Evolutionary conservation across 1,284 basidiomycete genomes (phyloP).

Genomic region (Thecaphora frezii): DNA sequence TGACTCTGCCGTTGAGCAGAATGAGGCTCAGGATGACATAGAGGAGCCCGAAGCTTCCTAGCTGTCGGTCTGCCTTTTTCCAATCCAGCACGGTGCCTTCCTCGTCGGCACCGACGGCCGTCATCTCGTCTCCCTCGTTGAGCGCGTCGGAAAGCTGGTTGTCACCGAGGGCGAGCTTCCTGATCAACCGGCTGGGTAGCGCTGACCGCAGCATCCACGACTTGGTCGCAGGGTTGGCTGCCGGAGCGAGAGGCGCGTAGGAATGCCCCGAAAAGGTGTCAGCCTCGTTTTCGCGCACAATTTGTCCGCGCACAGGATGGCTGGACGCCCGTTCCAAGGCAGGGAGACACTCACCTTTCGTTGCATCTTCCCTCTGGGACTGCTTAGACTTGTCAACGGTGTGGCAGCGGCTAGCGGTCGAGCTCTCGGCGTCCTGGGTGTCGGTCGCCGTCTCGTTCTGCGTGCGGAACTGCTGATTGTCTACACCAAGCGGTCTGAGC

Average conservation of each 20-base stretch:
- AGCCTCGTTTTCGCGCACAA: too few species aligned
- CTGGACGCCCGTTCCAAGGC: too few species aligned
- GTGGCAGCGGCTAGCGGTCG: not conserved
- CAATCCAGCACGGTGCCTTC: slow-evolving; percentile 15
- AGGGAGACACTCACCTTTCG: not conserved
- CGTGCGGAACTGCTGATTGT: slow-evolving; percentile 32
- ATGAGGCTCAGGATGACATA: slow-evolving; percentile 55
- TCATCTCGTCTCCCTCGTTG: not conserved
- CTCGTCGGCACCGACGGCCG: not conserved
- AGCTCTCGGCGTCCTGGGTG: not conserved
- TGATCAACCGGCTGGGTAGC: slow-evolving; percentile 6
- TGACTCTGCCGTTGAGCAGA: slow-evolving; percentile 53
- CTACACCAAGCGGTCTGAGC: slow-evolving; percentile 35
- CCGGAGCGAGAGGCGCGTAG: not conserved
- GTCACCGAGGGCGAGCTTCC: slow-evolving; percentile 6
- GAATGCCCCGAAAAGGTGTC: too few species aligned
- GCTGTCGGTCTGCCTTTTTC: slow-evolving; percentile 34
- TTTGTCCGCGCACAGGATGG: too few species aligned
- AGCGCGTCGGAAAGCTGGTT: slow-evolving; percentile 12
- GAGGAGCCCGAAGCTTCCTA: slow-evolving; percentile 50
- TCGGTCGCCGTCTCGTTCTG: slow-evolving; percentile 15
- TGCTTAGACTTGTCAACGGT: not conserved
- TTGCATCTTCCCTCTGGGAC: not conserved
- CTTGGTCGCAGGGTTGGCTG: not conserved
- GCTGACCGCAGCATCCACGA: slow-evolving; percentile 20